phyloP scores from a whole-genome alignment of 345 rosid genomes.

The Anacardium occidentale region DNA sequence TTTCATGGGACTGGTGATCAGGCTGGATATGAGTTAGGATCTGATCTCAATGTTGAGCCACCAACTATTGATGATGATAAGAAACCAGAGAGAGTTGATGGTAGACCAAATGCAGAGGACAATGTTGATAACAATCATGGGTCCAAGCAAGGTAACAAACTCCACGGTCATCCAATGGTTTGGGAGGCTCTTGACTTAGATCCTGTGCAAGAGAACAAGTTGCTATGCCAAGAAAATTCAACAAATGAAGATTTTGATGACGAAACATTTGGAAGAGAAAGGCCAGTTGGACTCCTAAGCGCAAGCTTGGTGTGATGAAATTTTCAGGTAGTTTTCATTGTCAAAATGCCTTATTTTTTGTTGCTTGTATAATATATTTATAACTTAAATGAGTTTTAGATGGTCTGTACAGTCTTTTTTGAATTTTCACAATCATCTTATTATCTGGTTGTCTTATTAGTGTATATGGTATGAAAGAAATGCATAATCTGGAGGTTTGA shows the following conservation, averaged over 20 bases:
- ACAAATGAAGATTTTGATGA: conserved; percentile 85
- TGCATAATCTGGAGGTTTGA: background rate
- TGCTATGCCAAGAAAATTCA: conserved; percentile 84
- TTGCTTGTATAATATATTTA: conserved; percentile 8
- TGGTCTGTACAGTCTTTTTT: background rate
- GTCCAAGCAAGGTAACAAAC: conserved; percentile 33
- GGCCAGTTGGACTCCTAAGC: conserved; percentile 46
- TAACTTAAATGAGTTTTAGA: conserved; percentile 8
- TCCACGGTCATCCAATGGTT: conserved; percentile 48
- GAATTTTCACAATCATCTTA: background rate
- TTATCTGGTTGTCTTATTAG: background rate
- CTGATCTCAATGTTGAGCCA: conserved; percentile 64
- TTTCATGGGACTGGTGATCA: conserved; percentile 54
- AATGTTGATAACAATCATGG: conserved; percentile 42
- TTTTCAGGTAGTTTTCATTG: conserved; percentile 48
- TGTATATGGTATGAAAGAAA: background rate
- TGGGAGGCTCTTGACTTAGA: conserved; percentile 60
- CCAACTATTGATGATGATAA: conserved; percentile 46
- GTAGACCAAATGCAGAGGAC: conserved; percentile 53
- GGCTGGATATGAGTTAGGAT: conserved; percentile 62
- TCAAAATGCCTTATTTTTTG: background rate
- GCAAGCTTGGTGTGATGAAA: conserved; percentile 45
- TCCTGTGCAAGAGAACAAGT: conserved; percentile 51
- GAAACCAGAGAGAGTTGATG: conserved; percentile 41
- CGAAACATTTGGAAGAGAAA: conserved; percentile 54